A percentile compares a stretch with the other conserved stretches of the same genome.
Evolutionary conservation across 805 yeast species (phyloP).

Genomic region (Candida nitratophila): DNA sequence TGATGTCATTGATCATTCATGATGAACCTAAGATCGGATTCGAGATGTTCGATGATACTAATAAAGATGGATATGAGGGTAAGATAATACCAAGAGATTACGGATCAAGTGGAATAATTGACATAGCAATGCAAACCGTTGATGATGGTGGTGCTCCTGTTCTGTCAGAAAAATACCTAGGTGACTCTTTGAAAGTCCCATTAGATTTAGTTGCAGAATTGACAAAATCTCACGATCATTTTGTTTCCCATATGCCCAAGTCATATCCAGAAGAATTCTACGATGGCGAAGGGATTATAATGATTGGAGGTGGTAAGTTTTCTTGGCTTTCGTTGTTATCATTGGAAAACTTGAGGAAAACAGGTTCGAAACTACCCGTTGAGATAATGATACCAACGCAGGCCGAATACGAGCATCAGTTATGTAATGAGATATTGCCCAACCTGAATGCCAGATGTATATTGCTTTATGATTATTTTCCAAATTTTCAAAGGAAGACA

Average conservation of each 20-base stretch:
- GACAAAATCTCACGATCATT: conserved; percentile 38
- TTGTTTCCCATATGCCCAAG: conserved; percentile 33
- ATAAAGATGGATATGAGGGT: not conserved
- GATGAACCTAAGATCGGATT: conserved; percentile 20
- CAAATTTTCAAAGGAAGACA: conserved; percentile 22
- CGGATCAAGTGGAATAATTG: conserved; percentile 20
- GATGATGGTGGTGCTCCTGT: conserved; percentile 24
- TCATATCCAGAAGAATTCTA: conserved; percentile 33
- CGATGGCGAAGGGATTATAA: conserved; percentile 54
- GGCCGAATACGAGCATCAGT: conserved; percentile 35
- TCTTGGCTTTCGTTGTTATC: conserved; percentile 56
- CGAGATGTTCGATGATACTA: conserved; percentile 4
- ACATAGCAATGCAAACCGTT: conserved; percentile 25
- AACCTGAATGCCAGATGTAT: conserved; percentile 54
- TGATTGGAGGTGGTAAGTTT: conserved; percentile 70
- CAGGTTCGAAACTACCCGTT: conserved; percentile 42
- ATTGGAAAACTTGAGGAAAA: conserved; percentile 37
- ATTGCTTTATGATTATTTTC: conserved; percentile 41
- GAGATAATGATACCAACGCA: conserved; percentile 43
- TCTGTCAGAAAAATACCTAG: conserved; percentile 47
- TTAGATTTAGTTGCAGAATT: conserved; percentile 36
- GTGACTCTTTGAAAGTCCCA: conserved; percentile 41
- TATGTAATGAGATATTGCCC: conserved; percentile 37
- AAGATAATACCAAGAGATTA: conserved; percentile 12
- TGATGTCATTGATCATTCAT: conserved; percentile 11